A percentile compares a stretch with the other conserved stretches of the same genome.
These are phyloP conservation scores for Gossypium ekmanianum DNA, from an alignment of 345 rosid species.

Conservation along the genomic window DNA sequence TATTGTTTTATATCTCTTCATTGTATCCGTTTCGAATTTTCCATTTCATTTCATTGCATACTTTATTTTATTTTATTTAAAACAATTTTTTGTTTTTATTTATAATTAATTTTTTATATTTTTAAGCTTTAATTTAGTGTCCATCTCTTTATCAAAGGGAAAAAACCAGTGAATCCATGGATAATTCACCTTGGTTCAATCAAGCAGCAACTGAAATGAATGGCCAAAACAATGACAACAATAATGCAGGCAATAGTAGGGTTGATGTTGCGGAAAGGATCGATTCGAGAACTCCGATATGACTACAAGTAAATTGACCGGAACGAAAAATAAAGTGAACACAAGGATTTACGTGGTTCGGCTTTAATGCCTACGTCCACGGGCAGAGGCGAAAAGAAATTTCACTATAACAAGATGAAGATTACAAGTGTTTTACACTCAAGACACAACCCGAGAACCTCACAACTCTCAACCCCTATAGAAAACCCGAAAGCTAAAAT, in stretches of 20 bases:
- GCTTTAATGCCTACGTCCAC: too few relatives aligned
- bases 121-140: not conserved
- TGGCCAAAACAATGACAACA: not conserved
- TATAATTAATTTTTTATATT: not conserved
- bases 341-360: too few relatives aligned
- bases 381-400: too few relatives aligned
- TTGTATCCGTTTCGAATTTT: not conserved
- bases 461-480: too few relatives aligned
- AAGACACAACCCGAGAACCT: too few relatives aligned
- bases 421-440: too few relatives aligned
- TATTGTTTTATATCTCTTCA: slow-evolving; percentile 7
- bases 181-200: not conserved
- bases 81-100: not conserved
- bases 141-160: not conserved
- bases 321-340: too few relatives aligned
- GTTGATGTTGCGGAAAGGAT: too few relatives aligned
- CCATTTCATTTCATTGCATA: not conserved
- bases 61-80: not conserved
- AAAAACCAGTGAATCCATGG: not conserved
- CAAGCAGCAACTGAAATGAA: not conserved
- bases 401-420: too few relatives aligned
- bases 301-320: too few relatives aligned
- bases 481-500: too few relatives aligned
- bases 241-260: not conserved
- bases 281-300: too few relatives aligned